phyloP scores from a whole-genome alignment of 140 eudicot species.

The Senecio squalidus region DNA sequence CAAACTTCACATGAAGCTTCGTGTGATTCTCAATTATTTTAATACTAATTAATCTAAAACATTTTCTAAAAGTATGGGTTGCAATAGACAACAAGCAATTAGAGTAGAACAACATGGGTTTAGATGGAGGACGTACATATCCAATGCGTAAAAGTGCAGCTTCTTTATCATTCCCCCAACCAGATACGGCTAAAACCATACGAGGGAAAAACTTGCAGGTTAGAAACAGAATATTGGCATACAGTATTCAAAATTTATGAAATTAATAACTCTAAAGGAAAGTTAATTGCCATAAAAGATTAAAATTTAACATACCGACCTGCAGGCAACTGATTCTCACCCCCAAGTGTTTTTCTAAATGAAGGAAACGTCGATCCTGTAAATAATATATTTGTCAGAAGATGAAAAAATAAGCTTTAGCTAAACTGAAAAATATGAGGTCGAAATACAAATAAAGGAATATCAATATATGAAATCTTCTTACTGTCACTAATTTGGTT shows the following conservation, averaged over 20 bases:
- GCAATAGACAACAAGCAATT: conserved; percentile 14
- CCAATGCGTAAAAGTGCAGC: conserved; percentile 74
- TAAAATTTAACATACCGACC: conserved; percentile 28
- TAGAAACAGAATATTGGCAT: conserved; percentile 7
- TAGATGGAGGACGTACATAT: conserved; percentile 49
- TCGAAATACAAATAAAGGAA: neutral
- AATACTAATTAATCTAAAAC: neutral
- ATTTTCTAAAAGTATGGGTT: neutral
- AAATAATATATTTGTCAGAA: conserved; percentile 9
- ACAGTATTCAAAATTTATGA: too few relatives aligned
- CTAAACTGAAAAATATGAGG: neutral
- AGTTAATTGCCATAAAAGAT: conserved; percentile 5
- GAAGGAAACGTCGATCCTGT: conserved; percentile 47
- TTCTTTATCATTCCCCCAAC: conserved; percentile 87
- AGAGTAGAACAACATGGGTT: conserved; percentile 3
- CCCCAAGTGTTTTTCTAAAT: conserved; percentile 40
- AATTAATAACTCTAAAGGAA: neutral
- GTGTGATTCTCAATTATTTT: neutral
- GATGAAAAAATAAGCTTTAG: neutral
- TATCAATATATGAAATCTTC: neutral
- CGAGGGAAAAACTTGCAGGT: conserved; percentile 6
- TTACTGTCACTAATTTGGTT: neutral
- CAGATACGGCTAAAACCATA: conserved; percentile 43
- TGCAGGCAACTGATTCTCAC: conserved; percentile 32
- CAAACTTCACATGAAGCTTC: neutral